Base-by-base conservation (phyloP, 805 yeast genomes). In the Yarrowia sp. region DNA sequence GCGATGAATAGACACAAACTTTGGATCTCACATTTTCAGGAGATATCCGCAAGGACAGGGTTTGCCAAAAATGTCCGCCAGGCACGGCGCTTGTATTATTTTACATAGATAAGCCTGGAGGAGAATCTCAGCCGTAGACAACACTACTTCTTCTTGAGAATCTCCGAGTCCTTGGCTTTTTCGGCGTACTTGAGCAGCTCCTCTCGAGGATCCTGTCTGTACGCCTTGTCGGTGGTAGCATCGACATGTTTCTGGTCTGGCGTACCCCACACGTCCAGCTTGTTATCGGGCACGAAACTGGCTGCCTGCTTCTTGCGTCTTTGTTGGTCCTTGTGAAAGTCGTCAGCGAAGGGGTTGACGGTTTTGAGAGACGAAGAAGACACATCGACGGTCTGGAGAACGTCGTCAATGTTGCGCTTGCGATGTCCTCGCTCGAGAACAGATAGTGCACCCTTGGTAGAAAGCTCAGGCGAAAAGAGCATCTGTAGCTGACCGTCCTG, bases 181-280 rank as follows among this genome's bases (percentile, higher is more conserved):
- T 69, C 67, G 4, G 75, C 74, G 44, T 68, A 69, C 53, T 68
- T 69, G 24, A 72, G 63, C 47, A 72, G 63, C 38, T 72, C 74
- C 55, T 73, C 76, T 22, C 75, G 42, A 1, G 75, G 75, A 59
- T 72, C 75, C 62, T 72, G 73, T n/a, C 53, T 47, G 5, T 35
- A 39, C 44, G 63, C 46, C 19, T 62, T 59, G 22, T 53, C 63
- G 1, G 68, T 66, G 32, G 64, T 66, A 2, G 64, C 56, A 21
- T 62, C 61, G 18, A 69, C 63, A 35, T 66, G 66, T 36, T 66
- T 63, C 24, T 41, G 62, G 35, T 66, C 68, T 4, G 71, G 72
- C 4, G 62, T 55, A 0, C 67, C 70, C 69, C 73, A 67, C 1
- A 67, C 63, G 5, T 68, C 68, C 29, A 63, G 41, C 24, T 46